phyloP scores from a whole-genome alignment of 257 asterid species.

The Gentiana macrophylla region DNA sequence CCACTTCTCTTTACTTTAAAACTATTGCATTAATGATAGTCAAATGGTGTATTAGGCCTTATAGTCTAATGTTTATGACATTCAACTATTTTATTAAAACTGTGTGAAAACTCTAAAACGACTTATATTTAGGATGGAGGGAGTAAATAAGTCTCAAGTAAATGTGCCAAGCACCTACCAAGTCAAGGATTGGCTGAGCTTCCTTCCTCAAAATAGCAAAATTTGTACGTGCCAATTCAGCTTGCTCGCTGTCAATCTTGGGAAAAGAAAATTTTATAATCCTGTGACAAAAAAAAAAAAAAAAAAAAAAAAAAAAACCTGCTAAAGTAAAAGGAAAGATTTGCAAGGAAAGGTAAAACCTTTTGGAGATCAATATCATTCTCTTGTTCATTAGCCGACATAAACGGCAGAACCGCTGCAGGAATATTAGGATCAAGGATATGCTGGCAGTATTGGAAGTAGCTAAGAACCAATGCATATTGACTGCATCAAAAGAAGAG shows the following conservation, averaged over 20 bases:
- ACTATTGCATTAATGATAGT: too few species aligned
- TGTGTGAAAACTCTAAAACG: too few species aligned
- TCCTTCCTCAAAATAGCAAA: conserved; percentile 77
- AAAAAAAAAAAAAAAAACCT: neutral
- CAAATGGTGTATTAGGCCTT: too few species aligned
- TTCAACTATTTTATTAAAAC: too few species aligned
- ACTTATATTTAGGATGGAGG: too few species aligned
- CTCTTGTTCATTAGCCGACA: conserved; percentile 68
- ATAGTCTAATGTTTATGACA: too few species aligned
- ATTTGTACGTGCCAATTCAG: conserved; percentile 68
- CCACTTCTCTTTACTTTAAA: too few species aligned
- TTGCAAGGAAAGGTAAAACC: conserved; percentile 28
- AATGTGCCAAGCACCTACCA: conserved; percentile 41
- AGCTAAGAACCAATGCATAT: conserved; percentile 90
- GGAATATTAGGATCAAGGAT: conserved; percentile 87
- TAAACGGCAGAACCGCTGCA: conserved; percentile 52
- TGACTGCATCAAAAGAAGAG: conserved; percentile 52
- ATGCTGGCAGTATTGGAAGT: conserved; percentile 90
- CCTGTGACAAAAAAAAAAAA: conserved; percentile 1
- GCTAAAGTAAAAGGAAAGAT: neutral
- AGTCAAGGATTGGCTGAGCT: conserved; percentile 63
- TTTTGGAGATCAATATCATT: conserved; percentile 67
- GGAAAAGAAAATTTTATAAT: conserved; percentile 2
- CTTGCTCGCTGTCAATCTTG: conserved; percentile 84
- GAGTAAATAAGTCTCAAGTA: neutral